A percentile compares a stretch with the other conserved stretches of the same genome.
These are phyloP conservation scores for Ajuga chamaepitys DNA, from an alignment of 257 asterid species.

Conservation along the genomic window DNA sequence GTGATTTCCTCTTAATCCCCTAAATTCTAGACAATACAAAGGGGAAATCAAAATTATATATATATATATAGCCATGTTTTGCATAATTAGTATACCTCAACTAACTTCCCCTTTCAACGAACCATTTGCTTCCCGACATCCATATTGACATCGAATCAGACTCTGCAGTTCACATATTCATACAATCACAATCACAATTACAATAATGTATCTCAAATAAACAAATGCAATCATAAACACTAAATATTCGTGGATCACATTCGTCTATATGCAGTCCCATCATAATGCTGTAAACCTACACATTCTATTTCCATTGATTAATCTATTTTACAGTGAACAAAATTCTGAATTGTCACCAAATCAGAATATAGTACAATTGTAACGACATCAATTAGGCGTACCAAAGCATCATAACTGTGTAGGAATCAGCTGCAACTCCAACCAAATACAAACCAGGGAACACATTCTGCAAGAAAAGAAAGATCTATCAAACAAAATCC, in stretches of 20 bases:
- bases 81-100: constrained; percentile 21
- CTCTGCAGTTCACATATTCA: constrained; percentile 24
- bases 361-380: no score
- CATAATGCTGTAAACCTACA: no score
- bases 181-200: constrained; percentile 9
- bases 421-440: constrained; percentile 60
- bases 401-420: constrained; percentile 44
- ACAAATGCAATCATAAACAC: not conserved
- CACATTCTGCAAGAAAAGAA: constrained; percentile 32
- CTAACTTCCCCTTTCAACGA: constrained; percentile 5
- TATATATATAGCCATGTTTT: no score
- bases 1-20: constrained; percentile 14
- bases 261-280: no score
- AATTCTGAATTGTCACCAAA: not conserved
- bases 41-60: not conserved
- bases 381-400: constrained; percentile 18
- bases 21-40: constrained; percentile 15
- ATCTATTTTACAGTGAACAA: no score
- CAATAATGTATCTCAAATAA: not conserved
- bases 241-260: not conserved
- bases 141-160: constrained; percentile 12
- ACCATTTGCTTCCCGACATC: constrained; percentile 3
- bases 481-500: not conserved
- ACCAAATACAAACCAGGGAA: constrained; percentile 72
- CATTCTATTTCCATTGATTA: no score